phyloP scores from a whole-genome alignment of 768 basidiomycete species.

The Pisolithus albus region DNA sequence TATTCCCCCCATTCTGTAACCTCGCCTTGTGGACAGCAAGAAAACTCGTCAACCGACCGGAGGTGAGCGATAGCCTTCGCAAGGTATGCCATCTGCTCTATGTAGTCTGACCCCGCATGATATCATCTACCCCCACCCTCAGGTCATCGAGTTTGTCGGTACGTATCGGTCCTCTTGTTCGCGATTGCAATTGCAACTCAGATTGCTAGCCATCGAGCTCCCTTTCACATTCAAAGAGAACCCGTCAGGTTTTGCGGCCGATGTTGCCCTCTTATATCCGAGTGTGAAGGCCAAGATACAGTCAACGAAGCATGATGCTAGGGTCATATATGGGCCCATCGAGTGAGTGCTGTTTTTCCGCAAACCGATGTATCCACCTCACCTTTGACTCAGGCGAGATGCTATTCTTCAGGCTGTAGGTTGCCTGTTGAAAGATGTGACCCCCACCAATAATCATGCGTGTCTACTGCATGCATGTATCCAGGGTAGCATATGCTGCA shows the following conservation, averaged over 20 bases:
- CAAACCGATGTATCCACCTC: background rate
- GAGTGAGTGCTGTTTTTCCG: constrained; percentile 42
- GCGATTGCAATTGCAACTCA: constrained; percentile 64
- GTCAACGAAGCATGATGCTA: constrained; percentile 48
- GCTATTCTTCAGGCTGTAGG: too few species aligned
- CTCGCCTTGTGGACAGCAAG: constrained; percentile 48
- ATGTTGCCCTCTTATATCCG: constrained; percentile 53
- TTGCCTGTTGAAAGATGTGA: too few species aligned
- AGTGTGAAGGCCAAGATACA: constrained; percentile 51
- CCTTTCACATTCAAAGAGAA: constrained; percentile 42
- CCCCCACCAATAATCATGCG: too few species aligned
- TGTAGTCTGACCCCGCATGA: background rate
- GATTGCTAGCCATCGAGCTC: constrained; percentile 63
- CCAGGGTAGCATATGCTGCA: too few species aligned
- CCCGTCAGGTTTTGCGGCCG: constrained; percentile 42
- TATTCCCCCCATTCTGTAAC: constrained; percentile 53
- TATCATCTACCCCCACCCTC: too few species aligned
- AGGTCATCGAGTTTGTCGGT: constrained; percentile 54
- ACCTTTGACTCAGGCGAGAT: too few species aligned
- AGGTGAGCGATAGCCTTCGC: constrained; percentile 35
- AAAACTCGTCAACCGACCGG: constrained; percentile 32
- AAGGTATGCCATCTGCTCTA: constrained; percentile 35
- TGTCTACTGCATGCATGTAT: too few species aligned
- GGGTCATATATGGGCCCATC: constrained; percentile 56
- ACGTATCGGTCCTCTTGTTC: constrained; percentile 72